phyloP scores from a whole-genome alignment of 805 yeast species.

The Ogataea ganodermae region DNA sequence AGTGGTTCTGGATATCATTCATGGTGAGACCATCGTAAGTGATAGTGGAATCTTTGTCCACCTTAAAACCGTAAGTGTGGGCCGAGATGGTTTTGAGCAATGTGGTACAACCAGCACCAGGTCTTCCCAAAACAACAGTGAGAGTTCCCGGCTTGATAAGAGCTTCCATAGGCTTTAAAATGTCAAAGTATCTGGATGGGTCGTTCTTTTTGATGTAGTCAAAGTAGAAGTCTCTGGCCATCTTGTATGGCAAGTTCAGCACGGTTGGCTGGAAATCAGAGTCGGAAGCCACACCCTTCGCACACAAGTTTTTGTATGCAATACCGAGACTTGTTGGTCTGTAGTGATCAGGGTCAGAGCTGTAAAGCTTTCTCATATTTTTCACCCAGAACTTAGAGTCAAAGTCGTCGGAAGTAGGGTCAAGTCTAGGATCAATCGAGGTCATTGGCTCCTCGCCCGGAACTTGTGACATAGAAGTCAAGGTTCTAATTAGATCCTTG shows the following conservation, averaged over 20 bases:
- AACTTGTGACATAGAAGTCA: conserved; percentile 54
- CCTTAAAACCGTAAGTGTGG: conserved; percentile 59
- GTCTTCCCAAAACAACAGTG: conserved; percentile 74
- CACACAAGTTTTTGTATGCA: conserved; percentile 58
- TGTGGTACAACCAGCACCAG: conserved; percentile 81
- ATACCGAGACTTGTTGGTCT: conserved; percentile 62
- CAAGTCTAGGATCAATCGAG: conserved; percentile 44
- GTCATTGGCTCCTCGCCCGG: conserved; percentile 48
- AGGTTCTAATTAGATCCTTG: conserved; percentile 32
- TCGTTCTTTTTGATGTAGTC: conserved; percentile 31
- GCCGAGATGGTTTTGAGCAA: conserved; percentile 59
- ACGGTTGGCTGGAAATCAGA: conserved; percentile 67
- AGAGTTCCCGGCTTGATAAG: conserved; percentile 61
- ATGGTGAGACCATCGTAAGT: conserved; percentile 59
- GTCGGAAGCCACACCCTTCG: conserved; percentile 66
- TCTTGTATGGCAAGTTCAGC: conserved; percentile 43
- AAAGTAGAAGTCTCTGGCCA: conserved; percentile 32
- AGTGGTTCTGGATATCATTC: conserved; percentile 50
- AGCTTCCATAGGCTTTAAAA: conserved; percentile 68
- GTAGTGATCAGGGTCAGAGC: conserved; percentile 61
- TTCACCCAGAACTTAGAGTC: conserved; percentile 67
- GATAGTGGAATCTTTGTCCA: conserved; percentile 47
- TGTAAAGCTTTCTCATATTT: conserved; percentile 55
- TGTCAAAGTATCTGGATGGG: conserved; percentile 45
- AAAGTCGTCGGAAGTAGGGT: conserved; percentile 61